Conservation (phyloP, 1,284 basidiomycete species). For the Ustilago hordei region DNA sequence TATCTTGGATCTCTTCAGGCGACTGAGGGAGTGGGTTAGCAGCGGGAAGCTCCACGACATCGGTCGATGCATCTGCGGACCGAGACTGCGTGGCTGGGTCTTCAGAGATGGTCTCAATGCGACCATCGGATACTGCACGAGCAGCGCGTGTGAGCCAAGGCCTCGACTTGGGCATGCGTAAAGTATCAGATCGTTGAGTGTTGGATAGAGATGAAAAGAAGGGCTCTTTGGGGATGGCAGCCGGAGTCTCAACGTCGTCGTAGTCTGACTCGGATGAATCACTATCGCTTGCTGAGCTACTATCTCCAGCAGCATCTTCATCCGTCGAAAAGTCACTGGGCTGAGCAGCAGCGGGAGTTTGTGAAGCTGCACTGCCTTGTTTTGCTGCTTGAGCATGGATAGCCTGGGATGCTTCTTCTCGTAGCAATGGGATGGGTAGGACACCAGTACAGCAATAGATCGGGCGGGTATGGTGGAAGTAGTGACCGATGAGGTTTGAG, state of each 20-base stretch:
- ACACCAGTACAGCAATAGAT: constrained; percentile 60
- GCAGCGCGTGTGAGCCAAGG: constrained; percentile 46
- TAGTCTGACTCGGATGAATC: constrained; percentile 43
- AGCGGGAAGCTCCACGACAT: constrained; percentile 17
- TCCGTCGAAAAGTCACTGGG: constrained; percentile 8
- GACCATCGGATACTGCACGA: constrained; percentile 41
- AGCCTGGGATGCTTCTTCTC: constrained; percentile 36
- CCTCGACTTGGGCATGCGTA: constrained; percentile 37
- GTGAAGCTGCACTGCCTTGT: constrained; percentile 4
- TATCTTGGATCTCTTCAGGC: background rate
- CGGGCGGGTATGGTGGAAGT: constrained; percentile 51
- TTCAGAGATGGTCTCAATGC: constrained; percentile 35
- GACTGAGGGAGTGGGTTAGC: constrained; percentile 6
- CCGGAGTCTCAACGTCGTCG: constrained; percentile 56
- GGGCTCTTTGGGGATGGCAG: constrained; percentile 40
- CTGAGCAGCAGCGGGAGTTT: background rate
- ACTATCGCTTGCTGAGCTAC: constrained; percentile 29
- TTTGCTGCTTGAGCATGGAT: constrained; percentile 34
- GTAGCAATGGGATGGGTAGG: constrained; percentile 53
- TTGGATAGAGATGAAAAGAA: constrained; percentile 32
- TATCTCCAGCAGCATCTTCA: constrained; percentile 16
- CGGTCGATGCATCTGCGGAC: constrained; percentile 15
- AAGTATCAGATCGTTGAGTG: constrained; percentile 23
- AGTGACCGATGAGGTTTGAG: constrained; percentile 54
- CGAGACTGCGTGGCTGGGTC: constrained; percentile 17